These are phyloP conservation scores for Lactarius evosmus DNA, from an alignment of 768 basidiomycete species.

Conservation along the genomic window DNA sequence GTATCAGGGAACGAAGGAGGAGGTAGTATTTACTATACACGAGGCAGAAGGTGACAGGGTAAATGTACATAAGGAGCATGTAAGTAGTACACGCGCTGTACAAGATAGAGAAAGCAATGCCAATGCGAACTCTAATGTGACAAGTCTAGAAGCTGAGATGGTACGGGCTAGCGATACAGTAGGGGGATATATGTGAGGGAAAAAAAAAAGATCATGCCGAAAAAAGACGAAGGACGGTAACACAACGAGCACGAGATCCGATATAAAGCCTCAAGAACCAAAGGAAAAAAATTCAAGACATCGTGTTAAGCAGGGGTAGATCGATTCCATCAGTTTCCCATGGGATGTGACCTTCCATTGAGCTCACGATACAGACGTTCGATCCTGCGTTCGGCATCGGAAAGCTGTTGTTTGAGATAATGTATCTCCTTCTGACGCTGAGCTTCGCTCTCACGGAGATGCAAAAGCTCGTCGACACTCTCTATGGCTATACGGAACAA, in stretches of 20 bases:
- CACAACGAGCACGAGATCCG: background rate
- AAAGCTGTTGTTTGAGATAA: constrained; percentile 19
- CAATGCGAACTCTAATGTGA: constrained; percentile 15
- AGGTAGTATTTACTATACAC: constrained; percentile 6
- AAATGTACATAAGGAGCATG: constrained; percentile 4
- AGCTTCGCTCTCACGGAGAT: constrained; percentile 11
- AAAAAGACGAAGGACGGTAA: background rate
- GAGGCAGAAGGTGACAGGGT: background rate
- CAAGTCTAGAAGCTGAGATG: constrained; percentile 4
- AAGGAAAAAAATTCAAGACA: background rate
- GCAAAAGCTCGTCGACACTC: constrained; percentile 20
- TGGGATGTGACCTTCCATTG: constrained; percentile 18
- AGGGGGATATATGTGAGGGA: constrained; percentile 3
- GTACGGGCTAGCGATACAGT: constrained; percentile 24
- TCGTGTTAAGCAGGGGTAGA: background rate
- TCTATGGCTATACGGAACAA: constrained; percentile 18
- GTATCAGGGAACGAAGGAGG: background rate
- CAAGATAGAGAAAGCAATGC: background rate
- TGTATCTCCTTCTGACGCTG: constrained; percentile 17
- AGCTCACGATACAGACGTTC: constrained; percentile 21
- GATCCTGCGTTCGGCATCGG: constrained; percentile 21
- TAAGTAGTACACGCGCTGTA: constrained; percentile 12
- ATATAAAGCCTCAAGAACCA: background rate
- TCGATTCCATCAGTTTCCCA: constrained; percentile 12
- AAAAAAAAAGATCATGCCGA: background rate